Evolutionary conservation across 1,284 basidiomycete species (phyloP), one percentile per base, ranked within the genome.

Genomic region (Sphaerobolus stellatus): DNA sequence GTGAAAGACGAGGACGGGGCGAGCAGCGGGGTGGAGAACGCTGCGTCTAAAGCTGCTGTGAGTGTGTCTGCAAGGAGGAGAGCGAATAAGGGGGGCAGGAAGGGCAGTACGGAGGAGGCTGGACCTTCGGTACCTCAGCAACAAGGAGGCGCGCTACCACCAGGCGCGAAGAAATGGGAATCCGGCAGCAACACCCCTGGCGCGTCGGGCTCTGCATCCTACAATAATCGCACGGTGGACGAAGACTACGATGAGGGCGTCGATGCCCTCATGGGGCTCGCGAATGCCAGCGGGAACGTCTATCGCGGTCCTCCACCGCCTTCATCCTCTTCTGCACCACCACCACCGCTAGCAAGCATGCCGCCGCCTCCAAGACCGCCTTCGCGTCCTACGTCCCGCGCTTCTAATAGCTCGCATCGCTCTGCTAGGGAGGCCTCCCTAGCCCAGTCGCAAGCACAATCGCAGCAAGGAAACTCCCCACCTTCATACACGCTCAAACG

Each of bases 161-260:
- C 22, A 6, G 31, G 7, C 36, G 36, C 11, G 24, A 43, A 29
- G 29, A 28, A 29, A 27, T 25, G 20, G 16, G 38, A 18, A 31
- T 31, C 25, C 28, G 50, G 27, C 20, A 31, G 41, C 13, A 43
- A 45, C 30, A 16, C 40, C 40, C 40, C 24, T 48, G 24, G 14
- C 50, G 38, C 25, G 36, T n/a, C 25, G 27, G 46, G 36, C 48
- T 74, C 79, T 47, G 40, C 25, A 46, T 51, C 38, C 25, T 54
- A 45, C 7, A 78, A 80, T 18, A 86, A 85, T 6, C 73, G 80
- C 14, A 76, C 80, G 2, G 78, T 92, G 16, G 90, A 92, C 61
- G 90, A 93, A 59, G 86, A 93, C 62, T 92, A 92, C 58, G 90
- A 92, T 58, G 89, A 89, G 64, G 84, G 82, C 52, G 84, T 85